Base-by-base conservation (phyloP, 2,329 filamentous ascomycete species). In the Neonectria neomacrospora region DNA sequence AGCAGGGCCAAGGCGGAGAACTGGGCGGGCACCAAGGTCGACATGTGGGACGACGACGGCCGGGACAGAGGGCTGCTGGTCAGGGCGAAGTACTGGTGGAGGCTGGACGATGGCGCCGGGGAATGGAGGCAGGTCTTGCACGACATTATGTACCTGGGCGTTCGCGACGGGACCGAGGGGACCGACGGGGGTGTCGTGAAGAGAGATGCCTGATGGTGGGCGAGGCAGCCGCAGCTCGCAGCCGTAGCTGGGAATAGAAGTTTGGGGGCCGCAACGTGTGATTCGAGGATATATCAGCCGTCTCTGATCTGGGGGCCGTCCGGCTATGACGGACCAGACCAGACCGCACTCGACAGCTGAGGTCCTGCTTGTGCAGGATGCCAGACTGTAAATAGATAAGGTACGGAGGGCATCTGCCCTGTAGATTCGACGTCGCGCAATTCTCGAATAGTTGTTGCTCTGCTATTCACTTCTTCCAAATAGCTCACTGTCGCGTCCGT, bases 51-150 rank as follows among this genome's bases (percentile, higher is more conserved):
- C 22, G 73, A 72, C 3, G 32, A 39, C 12, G 56, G 41, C 4
- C 22, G 22, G 12, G 64, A 52, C 3, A 42, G 41, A 16, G 67
- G 61, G 5, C 14, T 42, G 44, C 16, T 76, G 32, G 67, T 75
- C 11, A 75, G 76, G 41, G 73, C 74, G 14, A 69, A 74, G 44
- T 76, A 76, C 32, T 76, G 74, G 75, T 76, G 71, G 73, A 68
- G 62, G 32, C 58, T 65, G 54, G 72, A 52, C 7, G 72, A 70
- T 61, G 48, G 30, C 1, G 39, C 16, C 18, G 41, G 41, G 5
- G 26, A 26, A 1, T 63, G 60, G 60, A 47, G 57, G 3, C 74
- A 75, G 48, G 69, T 73, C 22, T 37, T 75, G 41, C 62, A 61
- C 23, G 57, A 64, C 20, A 64, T 64, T 30, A 12, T 64, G 39